These are phyloP conservation scores for Colletotrichum falcatum DNA, from an alignment of 2,329 filamentous ascomycete genomes.

Conservation along the genomic window DNA sequence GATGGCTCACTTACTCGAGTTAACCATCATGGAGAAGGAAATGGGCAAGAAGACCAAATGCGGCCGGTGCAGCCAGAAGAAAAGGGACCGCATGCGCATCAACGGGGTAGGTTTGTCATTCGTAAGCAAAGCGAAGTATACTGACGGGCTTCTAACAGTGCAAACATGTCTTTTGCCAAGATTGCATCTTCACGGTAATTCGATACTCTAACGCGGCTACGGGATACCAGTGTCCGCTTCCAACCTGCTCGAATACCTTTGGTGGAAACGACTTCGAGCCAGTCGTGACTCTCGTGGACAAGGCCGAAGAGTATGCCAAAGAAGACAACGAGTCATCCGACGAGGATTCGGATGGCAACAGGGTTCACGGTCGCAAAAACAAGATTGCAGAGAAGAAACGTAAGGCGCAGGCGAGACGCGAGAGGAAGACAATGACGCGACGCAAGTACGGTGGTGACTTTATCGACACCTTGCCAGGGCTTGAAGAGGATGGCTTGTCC, in stretches of 20 bases:
- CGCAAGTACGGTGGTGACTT: constrained; percentile 44
- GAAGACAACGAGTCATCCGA: background rate
- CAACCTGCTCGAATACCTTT: background rate
- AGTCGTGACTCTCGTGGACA: background rate
- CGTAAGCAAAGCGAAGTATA: no score
- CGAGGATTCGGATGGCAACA: background rate
- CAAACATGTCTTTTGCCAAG: background rate
- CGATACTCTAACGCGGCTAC: no score
- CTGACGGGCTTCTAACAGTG: background rate
- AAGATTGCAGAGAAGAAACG: background rate
- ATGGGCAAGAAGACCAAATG: background rate
- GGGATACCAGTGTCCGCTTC: background rate
- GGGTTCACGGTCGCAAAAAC: background rate
- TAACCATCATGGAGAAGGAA: background rate
- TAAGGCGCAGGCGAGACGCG: background rate
- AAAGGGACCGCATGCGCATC: background rate
- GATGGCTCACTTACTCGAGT: background rate
- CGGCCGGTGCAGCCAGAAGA: background rate
- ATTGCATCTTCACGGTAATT: background rate
- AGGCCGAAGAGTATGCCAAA: background rate
- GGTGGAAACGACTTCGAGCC: accelerated
- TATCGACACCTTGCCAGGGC: constrained; percentile 35
- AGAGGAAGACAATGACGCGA: background rate
- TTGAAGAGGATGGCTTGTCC: background rate
- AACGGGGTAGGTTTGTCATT: background rate